Percentiles rank a stretch among this genome's conserved stretches.
These are phyloP conservation scores for Penicillium corylophilum DNA, from an alignment of 2,329 filamentous ascomycete species.

Conservation along the genomic window DNA sequence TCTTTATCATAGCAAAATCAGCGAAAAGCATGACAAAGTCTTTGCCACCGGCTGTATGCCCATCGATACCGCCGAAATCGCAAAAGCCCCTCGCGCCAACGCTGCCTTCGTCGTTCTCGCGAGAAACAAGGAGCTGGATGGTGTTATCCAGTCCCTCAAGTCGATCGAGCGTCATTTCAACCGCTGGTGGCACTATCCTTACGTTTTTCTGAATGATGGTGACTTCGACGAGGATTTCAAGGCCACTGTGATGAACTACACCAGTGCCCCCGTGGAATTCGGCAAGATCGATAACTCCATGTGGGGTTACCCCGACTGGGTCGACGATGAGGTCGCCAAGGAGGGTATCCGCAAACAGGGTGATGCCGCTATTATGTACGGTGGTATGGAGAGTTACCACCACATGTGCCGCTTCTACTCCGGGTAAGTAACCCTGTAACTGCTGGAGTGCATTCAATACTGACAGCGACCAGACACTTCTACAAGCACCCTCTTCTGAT, in stretches of 20 bases:
- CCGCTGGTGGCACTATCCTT: slow-evolving; percentile 97
- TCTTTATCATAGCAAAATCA: slow-evolving; percentile 71
- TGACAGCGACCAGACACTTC: slow-evolving; percentile 66
- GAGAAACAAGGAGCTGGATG: slow-evolving; percentile 92
- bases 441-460: not conserved
- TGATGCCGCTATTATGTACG: slow-evolving; percentile 98
- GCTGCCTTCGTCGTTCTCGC: slow-evolving; percentile 94
- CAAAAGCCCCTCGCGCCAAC: slow-evolving; percentile 69
- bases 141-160: slow-evolving; percentile 94
- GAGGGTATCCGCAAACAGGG: slow-evolving; percentile 97
- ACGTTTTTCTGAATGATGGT: slow-evolving; percentile 96
- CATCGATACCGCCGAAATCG: slow-evolving; percentile 66
- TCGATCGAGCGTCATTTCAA: slow-evolving; percentile 99
- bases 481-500: slow-evolving; percentile 92
- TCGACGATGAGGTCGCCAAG: slow-evolving; percentile 87
- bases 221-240: slow-evolving; percentile 96
- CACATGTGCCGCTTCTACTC: slow-evolving; percentile 99
- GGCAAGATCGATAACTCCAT: slow-evolving; percentile 86
- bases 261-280: slow-evolving; percentile 84
- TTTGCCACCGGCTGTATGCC: slow-evolving; percentile 84
- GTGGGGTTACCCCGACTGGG: slow-evolving; percentile 98
- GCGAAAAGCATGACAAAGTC: slow-evolving; percentile 94
- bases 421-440: slow-evolving; percentile 59
- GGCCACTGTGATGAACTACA: slow-evolving; percentile 82
- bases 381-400: slow-evolving; percentile 97